Conservation (phyloP, 164 flowering plant genomes). For the Umbilicus rupestris region DNA sequence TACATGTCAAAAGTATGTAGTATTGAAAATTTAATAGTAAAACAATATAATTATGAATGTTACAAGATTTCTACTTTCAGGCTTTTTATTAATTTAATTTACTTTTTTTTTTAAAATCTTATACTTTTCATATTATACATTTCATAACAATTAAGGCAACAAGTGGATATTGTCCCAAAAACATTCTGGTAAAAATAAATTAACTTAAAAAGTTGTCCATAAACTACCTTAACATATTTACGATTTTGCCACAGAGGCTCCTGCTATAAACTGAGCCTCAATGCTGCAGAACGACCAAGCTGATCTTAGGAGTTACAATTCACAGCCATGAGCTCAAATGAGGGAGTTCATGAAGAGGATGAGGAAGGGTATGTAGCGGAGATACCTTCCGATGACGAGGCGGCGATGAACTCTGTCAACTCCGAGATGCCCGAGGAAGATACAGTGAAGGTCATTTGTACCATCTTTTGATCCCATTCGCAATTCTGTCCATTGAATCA, state of each 20-base stretch:
- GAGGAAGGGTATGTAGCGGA: conserved; percentile 47
- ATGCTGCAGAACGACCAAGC: neutral
- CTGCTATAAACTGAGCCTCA: neutral
- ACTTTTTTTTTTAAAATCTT: no score
- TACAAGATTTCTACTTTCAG: no score
- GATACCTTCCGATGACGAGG: conserved; percentile 32
- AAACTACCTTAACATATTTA: neutral
- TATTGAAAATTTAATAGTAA: no score
- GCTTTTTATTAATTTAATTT: no score
- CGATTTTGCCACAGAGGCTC: neutral
- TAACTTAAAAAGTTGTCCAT: neutral
- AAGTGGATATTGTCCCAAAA: neutral
- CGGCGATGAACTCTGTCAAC: conserved; percentile 36
- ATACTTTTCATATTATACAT: no score
- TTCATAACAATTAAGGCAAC: neutral
- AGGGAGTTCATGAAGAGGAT: conserved; percentile 14
- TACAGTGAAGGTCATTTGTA: conserved; percentile 4
- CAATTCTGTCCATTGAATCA: conserved; percentile 15
- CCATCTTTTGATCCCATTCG: conserved; percentile 20
- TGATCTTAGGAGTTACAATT: no score
- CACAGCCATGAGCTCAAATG: neutral
- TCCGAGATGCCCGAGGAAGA: conserved; percentile 24
- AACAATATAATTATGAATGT: no score
- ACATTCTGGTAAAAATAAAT: neutral
- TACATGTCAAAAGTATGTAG: no score